phyloP scores from a whole-genome alignment of 1,284 basidiomycete species.

The Pterulicium gracile region DNA sequence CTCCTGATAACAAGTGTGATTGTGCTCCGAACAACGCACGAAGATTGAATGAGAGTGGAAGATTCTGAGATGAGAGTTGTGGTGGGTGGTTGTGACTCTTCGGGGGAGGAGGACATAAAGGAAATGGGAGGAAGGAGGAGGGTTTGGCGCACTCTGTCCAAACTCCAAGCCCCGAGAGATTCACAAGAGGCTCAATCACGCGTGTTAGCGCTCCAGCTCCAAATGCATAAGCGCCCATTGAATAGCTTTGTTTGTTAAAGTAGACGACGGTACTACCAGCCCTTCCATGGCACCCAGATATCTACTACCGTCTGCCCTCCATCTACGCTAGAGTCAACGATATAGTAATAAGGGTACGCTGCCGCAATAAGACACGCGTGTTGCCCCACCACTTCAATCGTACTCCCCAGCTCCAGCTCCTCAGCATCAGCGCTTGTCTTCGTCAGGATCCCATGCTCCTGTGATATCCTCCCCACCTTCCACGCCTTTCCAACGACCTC shows the following conservation, averaged over 20 bases:
- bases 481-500: slow-evolving; percentile 62
- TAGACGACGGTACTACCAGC: too few species aligned
- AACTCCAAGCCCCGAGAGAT: too few species aligned
- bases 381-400: slow-evolving; percentile 60
- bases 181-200: too few species aligned
- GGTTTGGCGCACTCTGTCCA: too few species aligned
- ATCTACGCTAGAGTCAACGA: slow-evolving; percentile 51
- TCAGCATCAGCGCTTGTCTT: slow-evolving; percentile 20
- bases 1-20: not conserved
- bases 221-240: too few species aligned
- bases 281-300: slow-evolving; percentile 87
- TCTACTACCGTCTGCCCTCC: slow-evolving; percentile 55
- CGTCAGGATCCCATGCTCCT: slow-evolving; percentile 72
- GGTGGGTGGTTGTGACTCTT: too few species aligned
- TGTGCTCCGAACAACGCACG: not conserved
- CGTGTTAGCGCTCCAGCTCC: too few species aligned
- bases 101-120: too few species aligned
- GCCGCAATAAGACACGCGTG: slow-evolving; percentile 74
- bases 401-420: slow-evolving; percentile 45
- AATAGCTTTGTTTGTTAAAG: too few species aligned
- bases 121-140: too few species aligned
- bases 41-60: not conserved
- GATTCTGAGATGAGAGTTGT: too few species aligned
- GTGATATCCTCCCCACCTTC: slow-evolving; percentile 63
- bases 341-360: slow-evolving; percentile 73